These are phyloP conservation scores for Mucor plumbeus DNA, from an alignment of 371 early-diverging fungal species.

Conservation along the genomic window DNA sequence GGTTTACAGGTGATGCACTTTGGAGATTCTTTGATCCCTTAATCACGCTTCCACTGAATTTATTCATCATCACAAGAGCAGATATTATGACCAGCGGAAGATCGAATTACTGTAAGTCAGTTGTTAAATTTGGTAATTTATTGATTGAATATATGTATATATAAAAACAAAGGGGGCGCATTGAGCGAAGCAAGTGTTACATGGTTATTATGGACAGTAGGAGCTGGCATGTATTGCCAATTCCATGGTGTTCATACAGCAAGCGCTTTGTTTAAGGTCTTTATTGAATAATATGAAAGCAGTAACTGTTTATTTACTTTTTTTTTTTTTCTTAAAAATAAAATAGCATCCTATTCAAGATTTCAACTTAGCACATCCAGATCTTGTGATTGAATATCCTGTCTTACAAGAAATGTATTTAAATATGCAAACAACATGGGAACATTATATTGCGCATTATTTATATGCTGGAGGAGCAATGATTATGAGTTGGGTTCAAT, in stretches of 20 bases:
- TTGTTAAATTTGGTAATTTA: too few relatives aligned
- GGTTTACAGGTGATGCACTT: conserved; percentile 51
- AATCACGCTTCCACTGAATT: conserved; percentile 48
- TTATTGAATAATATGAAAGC: neutral
- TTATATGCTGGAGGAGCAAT: conserved; percentile 64
- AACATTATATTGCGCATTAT: conserved; percentile 63
- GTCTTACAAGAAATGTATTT: conserved; percentile 53
- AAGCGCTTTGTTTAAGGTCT: conserved; percentile 53
- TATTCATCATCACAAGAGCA: conserved; percentile 46
- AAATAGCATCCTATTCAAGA: conserved; percentile 52
- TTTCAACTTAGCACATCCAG: conserved; percentile 45
- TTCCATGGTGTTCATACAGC: conserved; percentile 56
- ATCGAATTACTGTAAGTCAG: conserved; percentile 35
- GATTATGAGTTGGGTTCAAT: conserved; percentile 63
- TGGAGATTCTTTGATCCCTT: conserved; percentile 55
- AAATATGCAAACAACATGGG: conserved; percentile 60
- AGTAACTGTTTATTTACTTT: too few relatives aligned
- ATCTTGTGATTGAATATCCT: conserved; percentile 41
- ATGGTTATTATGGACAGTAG: conserved; percentile 48
- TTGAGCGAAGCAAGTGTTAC: conserved; percentile 40
- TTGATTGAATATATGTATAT: neutral
- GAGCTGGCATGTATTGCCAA: conserved; percentile 51
- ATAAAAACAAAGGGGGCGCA: conserved; percentile 29
- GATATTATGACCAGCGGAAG: conserved; percentile 35
- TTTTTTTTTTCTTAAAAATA: too few relatives aligned